These are phyloP conservation scores for Coffea canephora DNA, from an alignment of 257 asterid species.

Conservation along the genomic window DNA sequence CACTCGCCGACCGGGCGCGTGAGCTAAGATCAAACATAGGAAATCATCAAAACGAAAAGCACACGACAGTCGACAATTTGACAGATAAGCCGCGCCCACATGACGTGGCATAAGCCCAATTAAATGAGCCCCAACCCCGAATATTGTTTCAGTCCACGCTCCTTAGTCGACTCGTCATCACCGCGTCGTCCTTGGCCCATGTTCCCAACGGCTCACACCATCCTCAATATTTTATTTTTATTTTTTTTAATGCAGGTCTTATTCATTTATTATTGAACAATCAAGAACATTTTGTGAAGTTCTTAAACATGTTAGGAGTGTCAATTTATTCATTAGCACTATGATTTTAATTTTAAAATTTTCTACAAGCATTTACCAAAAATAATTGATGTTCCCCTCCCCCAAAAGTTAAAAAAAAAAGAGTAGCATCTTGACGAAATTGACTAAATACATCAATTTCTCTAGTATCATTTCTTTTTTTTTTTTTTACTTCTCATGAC, in stretches of 20 bases:
- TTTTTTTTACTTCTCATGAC: not conserved
- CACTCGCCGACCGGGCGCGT: slow-evolving; percentile 11
- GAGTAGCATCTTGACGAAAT: too few species aligned
- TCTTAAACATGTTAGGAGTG: not conserved
- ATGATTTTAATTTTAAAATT: not conserved
- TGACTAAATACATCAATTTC: not conserved
- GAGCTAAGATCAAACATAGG: not conserved
- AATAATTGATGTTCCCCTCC: too few species aligned
- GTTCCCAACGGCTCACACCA: not conserved
- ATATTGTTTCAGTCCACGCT: not conserved
- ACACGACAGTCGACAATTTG: slow-evolving; percentile 18
- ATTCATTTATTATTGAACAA: not conserved
- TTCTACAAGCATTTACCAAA: not conserved
- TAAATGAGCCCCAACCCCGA: slow-evolving; percentile 8
- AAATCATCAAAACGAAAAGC: slow-evolving; percentile 15
- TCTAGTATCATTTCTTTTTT: not conserved
- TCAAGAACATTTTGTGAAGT: not conserved
- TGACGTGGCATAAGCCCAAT: slow-evolving; percentile 18
- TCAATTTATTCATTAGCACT: not conserved
- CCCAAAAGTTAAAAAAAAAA: too few species aligned
- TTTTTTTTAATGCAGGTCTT: not conserved
- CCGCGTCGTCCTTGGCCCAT: not conserved
- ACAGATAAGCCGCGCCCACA: not conserved
- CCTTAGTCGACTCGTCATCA: not conserved
- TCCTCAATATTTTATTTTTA: not conserved